A percentile compares a stretch with the other conserved stretches of the same genome.
Conservation (phyloP, 371 early-diverging fungal genomes). For the Cokeromyces recurvatus region DNA sequence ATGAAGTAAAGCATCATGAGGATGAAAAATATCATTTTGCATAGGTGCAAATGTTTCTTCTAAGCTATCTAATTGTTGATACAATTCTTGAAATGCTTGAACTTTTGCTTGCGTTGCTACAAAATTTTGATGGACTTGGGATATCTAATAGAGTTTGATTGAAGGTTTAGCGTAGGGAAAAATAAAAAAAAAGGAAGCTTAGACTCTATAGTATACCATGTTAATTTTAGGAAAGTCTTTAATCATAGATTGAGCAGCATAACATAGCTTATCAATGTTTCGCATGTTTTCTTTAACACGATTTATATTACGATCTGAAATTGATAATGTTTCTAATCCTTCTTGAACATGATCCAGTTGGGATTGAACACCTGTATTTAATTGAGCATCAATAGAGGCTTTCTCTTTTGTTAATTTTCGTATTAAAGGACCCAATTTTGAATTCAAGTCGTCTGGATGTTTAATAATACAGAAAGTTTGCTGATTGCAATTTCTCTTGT, state of each 20-base stretch:
- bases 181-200: neutral
- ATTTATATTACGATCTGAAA: constrained; percentile 63
- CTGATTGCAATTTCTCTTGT: constrained; percentile 48
- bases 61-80: constrained; percentile 71
- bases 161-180: neutral
- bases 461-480: constrained; percentile 61
- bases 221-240: constrained; percentile 83
- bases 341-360: constrained; percentile 90
- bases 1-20: constrained; percentile 72
- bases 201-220: constrained; percentile 58
- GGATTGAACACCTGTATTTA: constrained; percentile 87
- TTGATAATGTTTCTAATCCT: constrained; percentile 75
- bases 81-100: constrained; percentile 79
- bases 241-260: constrained; percentile 79
- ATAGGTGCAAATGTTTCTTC: constrained; percentile 72
- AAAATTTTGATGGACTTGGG: constrained; percentile 90
- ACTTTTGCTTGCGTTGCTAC: constrained; percentile 80
- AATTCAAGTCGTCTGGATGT: constrained; percentile 93
- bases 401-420: constrained; percentile 86
- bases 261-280: constrained; percentile 78
- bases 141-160: constrained; percentile 73
- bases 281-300: constrained; percentile 70
- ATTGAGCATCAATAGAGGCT: constrained; percentile 90
- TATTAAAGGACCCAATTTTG: constrained; percentile 73
- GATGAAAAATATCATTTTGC: constrained; percentile 53